These are phyloP conservation scores for Mortierella sp. DNA, from an alignment of 371 early-diverging fungal species.

Conservation along the genomic window DNA sequence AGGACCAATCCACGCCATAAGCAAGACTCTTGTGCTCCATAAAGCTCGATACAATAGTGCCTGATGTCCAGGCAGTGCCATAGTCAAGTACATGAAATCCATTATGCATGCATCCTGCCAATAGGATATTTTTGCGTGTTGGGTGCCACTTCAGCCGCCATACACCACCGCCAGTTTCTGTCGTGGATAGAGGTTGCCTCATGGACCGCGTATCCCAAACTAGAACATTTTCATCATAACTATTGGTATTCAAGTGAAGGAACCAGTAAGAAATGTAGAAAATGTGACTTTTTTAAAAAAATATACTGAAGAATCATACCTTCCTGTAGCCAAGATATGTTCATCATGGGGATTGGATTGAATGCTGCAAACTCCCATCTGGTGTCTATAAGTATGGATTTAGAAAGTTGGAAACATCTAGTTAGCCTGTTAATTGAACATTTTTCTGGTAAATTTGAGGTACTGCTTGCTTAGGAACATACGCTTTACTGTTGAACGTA, in stretches of 20 bases:
- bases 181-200: slow-evolving; percentile 76
- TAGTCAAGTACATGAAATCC: slow-evolving; percentile 75
- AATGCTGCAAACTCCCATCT: slow-evolving; percentile 89
- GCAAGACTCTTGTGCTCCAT: slow-evolving; percentile 87
- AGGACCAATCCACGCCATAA: slow-evolving; percentile 95
- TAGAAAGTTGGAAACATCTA: not conserved
- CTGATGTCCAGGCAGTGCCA: slow-evolving; percentile 24
- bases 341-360: slow-evolving; percentile 83
- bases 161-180: slow-evolving; percentile 88
- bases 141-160: slow-evolving; percentile 98
- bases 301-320: slow-evolving; percentile 56
- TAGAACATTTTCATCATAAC: slow-evolving; percentile 88
- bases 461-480: slow-evolving; percentile 13
- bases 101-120: slow-evolving; percentile 92
- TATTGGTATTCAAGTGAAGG: slow-evolving; percentile 17
- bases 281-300: not conserved
- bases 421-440: not conserved
- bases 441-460: not conserved
- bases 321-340: slow-evolving; percentile 84
- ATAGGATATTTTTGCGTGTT: slow-evolving; percentile 64
- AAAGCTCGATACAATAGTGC: slow-evolving; percentile 58
- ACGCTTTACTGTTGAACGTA: slow-evolving; percentile 66
- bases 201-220: slow-evolving; percentile 92
- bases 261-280: not conserved
- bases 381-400: slow-evolving; percentile 61